Percentiles rank a stretch among this genome's conserved stretches.
phyloP scores from a whole-genome alignment of 2,329 filamentous ascomycete species.

The Epichloe glyceriae region DNA sequence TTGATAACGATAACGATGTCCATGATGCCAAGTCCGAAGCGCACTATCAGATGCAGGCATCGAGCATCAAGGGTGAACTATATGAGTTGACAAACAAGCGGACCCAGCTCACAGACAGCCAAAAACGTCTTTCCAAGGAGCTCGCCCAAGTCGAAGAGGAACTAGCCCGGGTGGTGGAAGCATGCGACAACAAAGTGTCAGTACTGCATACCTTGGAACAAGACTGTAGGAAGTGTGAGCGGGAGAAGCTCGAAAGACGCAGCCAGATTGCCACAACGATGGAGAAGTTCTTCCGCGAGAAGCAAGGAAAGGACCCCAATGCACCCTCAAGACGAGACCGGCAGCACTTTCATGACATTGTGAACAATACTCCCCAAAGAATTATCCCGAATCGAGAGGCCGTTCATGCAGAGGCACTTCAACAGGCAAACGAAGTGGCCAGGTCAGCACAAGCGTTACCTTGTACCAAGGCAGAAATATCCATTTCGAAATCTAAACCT shows the following conservation, averaged over 20 bases:
- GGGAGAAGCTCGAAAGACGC: slow-evolving; percentile 15
- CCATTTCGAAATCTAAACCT: background rate
- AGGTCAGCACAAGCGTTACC: slow-evolving; percentile 2
- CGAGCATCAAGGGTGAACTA: slow-evolving; percentile 17
- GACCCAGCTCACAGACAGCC: slow-evolving; percentile 15
- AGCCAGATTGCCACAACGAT: slow-evolving; percentile 18
- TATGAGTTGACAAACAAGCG: slow-evolving; percentile 17
- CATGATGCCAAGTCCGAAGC: slow-evolving; percentile 14
- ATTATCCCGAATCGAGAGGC: background rate
- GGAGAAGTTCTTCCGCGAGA: slow-evolving; percentile 21
- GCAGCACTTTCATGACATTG: slow-evolving; percentile 7
- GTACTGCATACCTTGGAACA: slow-evolving; percentile 21
- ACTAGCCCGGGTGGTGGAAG: slow-evolving; percentile 18
- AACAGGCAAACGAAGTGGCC: slow-evolving; percentile 1
- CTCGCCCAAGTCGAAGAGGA: slow-evolving; percentile 25
- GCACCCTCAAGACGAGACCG: slow-evolving; percentile 8
- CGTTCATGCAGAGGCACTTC: slow-evolving; percentile 2
- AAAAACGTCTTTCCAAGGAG: slow-evolving; percentile 17
- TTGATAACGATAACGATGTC: slow-evolving; percentile 13
- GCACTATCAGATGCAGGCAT: slow-evolving; percentile 13
- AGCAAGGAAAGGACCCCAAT: slow-evolving; percentile 14
- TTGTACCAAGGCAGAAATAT: background rate
- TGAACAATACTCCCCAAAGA: background rate
- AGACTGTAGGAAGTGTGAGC: slow-evolving; percentile 18
- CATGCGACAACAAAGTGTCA: slow-evolving; percentile 20